Base-by-base conservation (phyloP, 2,329 filamentous ascomycete species). In the Endoconidiophora polonica region DNA sequence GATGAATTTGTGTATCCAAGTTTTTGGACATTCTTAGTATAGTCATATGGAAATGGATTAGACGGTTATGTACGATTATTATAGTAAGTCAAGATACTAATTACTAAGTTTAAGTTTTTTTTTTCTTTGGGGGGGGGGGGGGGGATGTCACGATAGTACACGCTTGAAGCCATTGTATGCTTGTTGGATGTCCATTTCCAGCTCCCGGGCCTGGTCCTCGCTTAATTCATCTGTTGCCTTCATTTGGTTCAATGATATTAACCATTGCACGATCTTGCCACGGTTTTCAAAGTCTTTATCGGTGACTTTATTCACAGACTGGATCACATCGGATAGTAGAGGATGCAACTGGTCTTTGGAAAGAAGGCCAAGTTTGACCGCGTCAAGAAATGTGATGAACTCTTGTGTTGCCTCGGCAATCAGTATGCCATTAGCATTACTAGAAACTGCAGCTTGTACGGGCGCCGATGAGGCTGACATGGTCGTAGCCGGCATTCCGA, bases 1-100 rank as follows among this genome's bases (percentile, higher is more conserved):
- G 91, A 96, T 62, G 91, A 98, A 64, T 91, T 96, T 67, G 88
- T 96, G 55, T 96, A 94, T 67, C 91, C 91, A 42, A 95, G 88
- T 65, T 96, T 93, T 65, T 96, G 90, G 88, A 96, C 90, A 1
- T 95, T 96, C 64, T 68, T 98, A 58, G 81, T 96, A 42, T 94
- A 65, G 22, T 22, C 18, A 39, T 10, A 26, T n/a, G 18, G 24
- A 20, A 24, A 12, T 9, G 24, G 10, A 18, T 20, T 38, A 22
- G 23, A 18, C 41, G 41, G 29, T 18, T 38, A 24, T 49, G 46
- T 40, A 48, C 14, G 38, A 48, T 38, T 20, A 47, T 39, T 44
- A 44, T 44, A 44, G 29, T 39, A 38, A 38, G 38, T 18, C 23
- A 49, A 14, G 33, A 45, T 36, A 44, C n/a, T 12, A n/a, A 33